Evolutionary conservation across 1,284 basidiomycete genomes (phyloP).

Genomic region (Termitomyces sp.): DNA sequence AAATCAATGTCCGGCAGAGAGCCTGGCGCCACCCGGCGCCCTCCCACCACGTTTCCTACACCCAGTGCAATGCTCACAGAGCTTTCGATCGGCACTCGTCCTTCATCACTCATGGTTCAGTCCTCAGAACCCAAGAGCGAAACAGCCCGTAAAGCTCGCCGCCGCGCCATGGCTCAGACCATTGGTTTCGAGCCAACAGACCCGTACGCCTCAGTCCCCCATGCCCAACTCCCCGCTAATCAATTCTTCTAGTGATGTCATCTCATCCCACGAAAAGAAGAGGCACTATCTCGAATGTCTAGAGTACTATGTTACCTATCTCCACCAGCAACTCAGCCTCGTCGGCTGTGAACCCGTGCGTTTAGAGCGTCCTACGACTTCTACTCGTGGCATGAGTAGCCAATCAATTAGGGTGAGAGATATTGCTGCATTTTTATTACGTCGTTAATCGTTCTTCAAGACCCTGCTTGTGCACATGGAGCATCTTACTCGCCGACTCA

Average conservation of each 20-base stretch:
- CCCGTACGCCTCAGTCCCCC: conserved; percentile 38
- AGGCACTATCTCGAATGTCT: conserved; percentile 65
- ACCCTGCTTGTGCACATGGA: conserved; percentile 64
- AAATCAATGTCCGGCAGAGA: not conserved
- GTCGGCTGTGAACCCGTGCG: conserved; percentile 42
- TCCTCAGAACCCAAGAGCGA: conserved; percentile 27
- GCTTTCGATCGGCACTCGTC: conserved; percentile 19
- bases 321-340: conserved; percentile 55
- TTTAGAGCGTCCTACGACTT: conserved; percentile 45
- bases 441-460: conserved; percentile 19
- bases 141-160: conserved; percentile 48
- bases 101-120: conserved; percentile 5
- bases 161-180: conserved; percentile 45
- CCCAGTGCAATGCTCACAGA: conserved; percentile 59
- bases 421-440: conserved; percentile 17
- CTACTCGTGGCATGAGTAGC: conserved; percentile 52
- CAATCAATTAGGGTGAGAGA: conserved; percentile 41
- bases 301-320: conserved; percentile 61
- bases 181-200: conserved; percentile 49
- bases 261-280: conserved; percentile 74
- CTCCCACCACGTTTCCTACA: conserved; percentile 47
- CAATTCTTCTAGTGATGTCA: conserved; percentile 42
- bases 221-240: conserved; percentile 1
- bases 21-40: conserved; percentile 5
- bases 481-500: conserved; percentile 42